phyloP scores from a whole-genome alignment of 2,329 filamentous ascomycete genomes.

The Alternaria conjuncta region DNA sequence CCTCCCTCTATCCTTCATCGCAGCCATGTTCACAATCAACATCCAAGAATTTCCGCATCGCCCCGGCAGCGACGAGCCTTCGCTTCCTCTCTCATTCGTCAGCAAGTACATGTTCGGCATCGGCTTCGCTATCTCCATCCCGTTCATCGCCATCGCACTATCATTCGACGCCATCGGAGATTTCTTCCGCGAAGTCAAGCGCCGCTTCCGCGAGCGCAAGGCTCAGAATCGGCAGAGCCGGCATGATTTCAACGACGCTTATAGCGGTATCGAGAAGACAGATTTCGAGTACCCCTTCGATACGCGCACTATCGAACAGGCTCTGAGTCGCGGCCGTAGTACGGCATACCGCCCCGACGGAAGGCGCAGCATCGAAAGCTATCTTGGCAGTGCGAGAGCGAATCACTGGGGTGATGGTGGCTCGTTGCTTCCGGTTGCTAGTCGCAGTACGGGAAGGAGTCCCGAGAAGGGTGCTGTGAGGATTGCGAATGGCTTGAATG shows the following conservation, averaged over 20 bases:
- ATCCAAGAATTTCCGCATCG: constrained; percentile 56
- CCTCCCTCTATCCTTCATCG: constrained; percentile 62
- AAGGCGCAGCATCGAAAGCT: constrained; percentile 37
- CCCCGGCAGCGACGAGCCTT: constrained; percentile 33
- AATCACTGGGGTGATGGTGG: constrained; percentile 11
- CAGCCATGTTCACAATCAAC: constrained; percentile 63
- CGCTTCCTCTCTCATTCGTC: constrained; percentile 58
- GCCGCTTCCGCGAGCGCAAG: constrained; percentile 21
- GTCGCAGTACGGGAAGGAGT: constrained; percentile 37
- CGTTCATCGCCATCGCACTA: constrained; percentile 56
- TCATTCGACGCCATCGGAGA: constrained; percentile 51
- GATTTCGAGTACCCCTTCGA: constrained; percentile 31
- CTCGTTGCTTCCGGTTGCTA: constrained; percentile 38
- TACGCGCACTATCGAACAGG: constrained; percentile 35
- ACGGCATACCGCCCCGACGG: constrained; percentile 27
- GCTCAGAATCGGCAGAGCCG: neutral
- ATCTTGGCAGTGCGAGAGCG: constrained; percentile 26
- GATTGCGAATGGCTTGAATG: constrained; percentile 15
- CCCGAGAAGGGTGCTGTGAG: constrained; percentile 16
- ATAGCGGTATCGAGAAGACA: constrained; percentile 2
- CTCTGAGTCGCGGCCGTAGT: constrained; percentile 34
- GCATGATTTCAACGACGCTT: neutral
- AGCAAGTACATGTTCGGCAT: constrained; percentile 63
- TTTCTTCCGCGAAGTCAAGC: constrained; percentile 36
- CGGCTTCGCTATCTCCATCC: constrained; percentile 61